phyloP scores from a whole-genome alignment of 1,139 yeast species.

The Saccharomycopsis phalli region DNA sequence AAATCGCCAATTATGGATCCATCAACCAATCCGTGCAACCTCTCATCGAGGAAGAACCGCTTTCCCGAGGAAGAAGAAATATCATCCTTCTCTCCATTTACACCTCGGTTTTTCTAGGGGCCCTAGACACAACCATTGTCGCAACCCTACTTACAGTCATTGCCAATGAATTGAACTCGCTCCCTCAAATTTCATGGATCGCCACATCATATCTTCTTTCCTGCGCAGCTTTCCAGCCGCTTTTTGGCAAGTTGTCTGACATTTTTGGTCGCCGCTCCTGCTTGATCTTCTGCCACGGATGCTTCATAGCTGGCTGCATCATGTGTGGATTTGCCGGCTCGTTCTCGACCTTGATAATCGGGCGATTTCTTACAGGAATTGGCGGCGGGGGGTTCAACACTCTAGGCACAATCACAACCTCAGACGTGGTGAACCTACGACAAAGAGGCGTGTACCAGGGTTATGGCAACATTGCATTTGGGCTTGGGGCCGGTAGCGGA shows the following conservation, averaged over 20 bases:
- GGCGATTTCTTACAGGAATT: conserved; percentile 51
- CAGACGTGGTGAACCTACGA: conserved; percentile 50
- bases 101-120: conserved; percentile 46
- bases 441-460: conserved; percentile 57
- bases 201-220: conserved; percentile 55
- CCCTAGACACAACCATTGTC: conserved; percentile 57
- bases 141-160: conserved; percentile 56
- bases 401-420: conserved; percentile 44
- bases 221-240: conserved; percentile 61
- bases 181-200: conserved; percentile 48
- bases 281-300: conserved; percentile 38
- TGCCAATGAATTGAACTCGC: conserved; percentile 50
- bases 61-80: neutral
- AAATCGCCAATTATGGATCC: neutral
- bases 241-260: conserved; percentile 79
- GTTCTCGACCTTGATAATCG: conserved; percentile 43
- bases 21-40: neutral
- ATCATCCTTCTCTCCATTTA: conserved; percentile 33
- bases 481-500: conserved; percentile 64
- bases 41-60: neutral
- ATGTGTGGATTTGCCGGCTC: conserved; percentile 40
- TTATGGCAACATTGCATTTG: conserved; percentile 53
- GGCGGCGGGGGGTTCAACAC: conserved; percentile 60
- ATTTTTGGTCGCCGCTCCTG: conserved; percentile 68
- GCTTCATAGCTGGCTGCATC: conserved; percentile 47